These are phyloP conservation scores for Phytophthora europaea DNA, from an alignment of 352 stramenopile species.

Conservation along the genomic window DNA sequence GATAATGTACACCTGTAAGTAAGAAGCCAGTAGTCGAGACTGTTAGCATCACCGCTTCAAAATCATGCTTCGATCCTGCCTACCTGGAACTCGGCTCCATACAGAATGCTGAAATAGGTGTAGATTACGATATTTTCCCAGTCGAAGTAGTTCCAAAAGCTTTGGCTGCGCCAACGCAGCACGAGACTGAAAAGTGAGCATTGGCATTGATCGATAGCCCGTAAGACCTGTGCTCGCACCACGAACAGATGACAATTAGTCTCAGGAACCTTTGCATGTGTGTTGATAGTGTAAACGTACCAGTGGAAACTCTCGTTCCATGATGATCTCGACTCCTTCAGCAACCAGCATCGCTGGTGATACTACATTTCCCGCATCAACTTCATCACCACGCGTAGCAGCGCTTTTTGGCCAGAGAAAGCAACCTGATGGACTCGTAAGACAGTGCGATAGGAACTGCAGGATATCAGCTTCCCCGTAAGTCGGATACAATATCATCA, in stretches of 20 bases:
- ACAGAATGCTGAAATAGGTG: slow-evolving; percentile 62
- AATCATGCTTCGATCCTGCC: background rate
- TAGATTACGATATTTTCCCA: slow-evolving; percentile 69
- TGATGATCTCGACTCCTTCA: slow-evolving; percentile 55
- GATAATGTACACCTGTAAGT: slow-evolving; percentile 60
- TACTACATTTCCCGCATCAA: background rate
- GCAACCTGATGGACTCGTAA: slow-evolving; percentile 24
- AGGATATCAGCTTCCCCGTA: slow-evolving; percentile 50
- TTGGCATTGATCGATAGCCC: slow-evolving; percentile 49
- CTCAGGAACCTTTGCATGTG: background rate
- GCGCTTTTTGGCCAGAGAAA: slow-evolving; percentile 55
- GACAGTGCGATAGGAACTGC: slow-evolving; percentile 42
- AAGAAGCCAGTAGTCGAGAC: background rate
- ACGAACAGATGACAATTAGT: slow-evolving; percentile 9
- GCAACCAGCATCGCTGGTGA: slow-evolving; percentile 30
- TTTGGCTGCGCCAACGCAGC: slow-evolving; percentile 62
- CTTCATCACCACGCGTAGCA: background rate
- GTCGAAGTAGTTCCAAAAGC: slow-evolving; percentile 80
- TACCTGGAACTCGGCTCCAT: slow-evolving; percentile 73
- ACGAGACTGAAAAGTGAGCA: slow-evolving; percentile 61
- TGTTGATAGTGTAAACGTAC: slow-evolving; percentile 26
- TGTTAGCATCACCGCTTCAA: background rate
- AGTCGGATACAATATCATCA: slow-evolving; percentile 65
- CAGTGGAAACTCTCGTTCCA: slow-evolving; percentile 62
- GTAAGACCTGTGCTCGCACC: slow-evolving; percentile 45